phyloP scores from a whole-genome alignment of 768 basidiomycete species.

The Pulveroboletus sp. region DNA sequence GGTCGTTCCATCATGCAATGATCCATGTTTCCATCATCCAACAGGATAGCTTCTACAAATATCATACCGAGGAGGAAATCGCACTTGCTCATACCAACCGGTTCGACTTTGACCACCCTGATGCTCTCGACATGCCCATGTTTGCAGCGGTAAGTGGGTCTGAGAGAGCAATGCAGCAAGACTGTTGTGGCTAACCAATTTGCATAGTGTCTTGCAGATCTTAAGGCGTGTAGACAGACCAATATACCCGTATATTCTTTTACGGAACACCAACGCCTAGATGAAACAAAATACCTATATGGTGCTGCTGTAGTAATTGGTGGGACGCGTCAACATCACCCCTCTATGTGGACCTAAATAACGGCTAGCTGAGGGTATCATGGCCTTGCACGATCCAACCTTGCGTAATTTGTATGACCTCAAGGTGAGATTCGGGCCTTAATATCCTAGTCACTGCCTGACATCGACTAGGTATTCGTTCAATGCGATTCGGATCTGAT shows the following conservation, averaged over 20 bases:
- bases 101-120: slow-evolving; percentile 88
- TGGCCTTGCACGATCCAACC: slow-evolving; percentile 77
- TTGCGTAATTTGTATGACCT: slow-evolving; percentile 86
- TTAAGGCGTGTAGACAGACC: slow-evolving; percentile 78
- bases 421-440: slow-evolving; percentile 50
- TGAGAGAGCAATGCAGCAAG: not conserved
- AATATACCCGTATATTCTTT: slow-evolving; percentile 97
- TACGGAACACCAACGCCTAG: slow-evolving; percentile 75
- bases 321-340: slow-evolving; percentile 25
- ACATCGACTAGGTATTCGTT: slow-evolving; percentile 62
- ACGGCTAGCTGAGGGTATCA: slow-evolving; percentile 78
- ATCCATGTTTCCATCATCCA: not conserved
- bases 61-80: slow-evolving; percentile 73
- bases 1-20: not conserved
- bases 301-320: slow-evolving; percentile 91
- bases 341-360: not conserved
- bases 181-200: not conserved
- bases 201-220: slow-evolving; percentile 72
- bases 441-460: not conserved
- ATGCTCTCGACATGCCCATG: slow-evolving; percentile 86
- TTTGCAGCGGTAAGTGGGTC: slow-evolving; percentile 64
- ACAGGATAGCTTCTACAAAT: slow-evolving; percentile 93
- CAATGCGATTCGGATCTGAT: slow-evolving; percentile 96
- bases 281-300: slow-evolving; percentile 84
- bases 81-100: slow-evolving; percentile 76